phyloP scores from a whole-genome alignment of 2,329 filamentous ascomycete genomes.

The Mariannaea elegans region DNA sequence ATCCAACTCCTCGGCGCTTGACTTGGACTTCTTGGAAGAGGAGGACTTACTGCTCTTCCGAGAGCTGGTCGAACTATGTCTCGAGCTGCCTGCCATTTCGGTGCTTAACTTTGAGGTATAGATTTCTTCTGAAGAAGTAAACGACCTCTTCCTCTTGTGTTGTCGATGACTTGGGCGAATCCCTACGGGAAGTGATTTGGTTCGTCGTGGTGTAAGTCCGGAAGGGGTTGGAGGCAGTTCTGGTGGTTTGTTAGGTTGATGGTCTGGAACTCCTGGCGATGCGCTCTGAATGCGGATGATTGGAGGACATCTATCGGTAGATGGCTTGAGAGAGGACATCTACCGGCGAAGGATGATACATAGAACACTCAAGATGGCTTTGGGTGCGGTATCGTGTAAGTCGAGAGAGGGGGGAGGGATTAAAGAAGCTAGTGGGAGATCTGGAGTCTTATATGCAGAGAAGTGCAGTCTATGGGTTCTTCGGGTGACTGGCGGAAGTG shows the following conservation, averaged over 20 bases:
- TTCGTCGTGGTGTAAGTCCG: conserved; percentile 28
- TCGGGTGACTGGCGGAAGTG: not conserved
- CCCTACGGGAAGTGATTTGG: conserved; percentile 25
- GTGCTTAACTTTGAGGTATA: conserved; percentile 12
- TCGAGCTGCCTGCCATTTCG: conserved; percentile 38
- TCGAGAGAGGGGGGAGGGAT: conserved; percentile 10
- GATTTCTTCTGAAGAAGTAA: conserved; percentile 10
- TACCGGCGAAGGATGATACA: conserved; percentile 32
- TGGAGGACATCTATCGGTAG: conserved; percentile 30
- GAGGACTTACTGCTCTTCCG: conserved; percentile 41
- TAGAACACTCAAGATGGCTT: conserved; percentile 6
- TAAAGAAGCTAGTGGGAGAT: not conserved
- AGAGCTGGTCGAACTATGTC: conserved; percentile 33
- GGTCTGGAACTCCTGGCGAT: conserved; percentile 32
- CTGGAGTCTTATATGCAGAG: conserved; percentile 15
- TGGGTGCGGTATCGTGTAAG: conserved; percentile 2
- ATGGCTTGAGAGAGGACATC: conserved; percentile 38
- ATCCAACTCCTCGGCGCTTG: conserved; percentile 62
- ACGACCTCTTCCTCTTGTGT: conserved; percentile 30
- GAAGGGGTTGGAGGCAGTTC: conserved; percentile 6
- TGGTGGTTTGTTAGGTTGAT: conserved; percentile 9
- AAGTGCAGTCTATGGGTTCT: conserved; percentile 1
- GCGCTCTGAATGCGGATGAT: conserved; percentile 42
- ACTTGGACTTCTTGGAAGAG: conserved; percentile 52
- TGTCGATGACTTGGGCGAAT: not conserved